phyloP scores from a whole-genome alignment of 108 stramenopile genomes.

The Cyclotella baltica region DNA sequence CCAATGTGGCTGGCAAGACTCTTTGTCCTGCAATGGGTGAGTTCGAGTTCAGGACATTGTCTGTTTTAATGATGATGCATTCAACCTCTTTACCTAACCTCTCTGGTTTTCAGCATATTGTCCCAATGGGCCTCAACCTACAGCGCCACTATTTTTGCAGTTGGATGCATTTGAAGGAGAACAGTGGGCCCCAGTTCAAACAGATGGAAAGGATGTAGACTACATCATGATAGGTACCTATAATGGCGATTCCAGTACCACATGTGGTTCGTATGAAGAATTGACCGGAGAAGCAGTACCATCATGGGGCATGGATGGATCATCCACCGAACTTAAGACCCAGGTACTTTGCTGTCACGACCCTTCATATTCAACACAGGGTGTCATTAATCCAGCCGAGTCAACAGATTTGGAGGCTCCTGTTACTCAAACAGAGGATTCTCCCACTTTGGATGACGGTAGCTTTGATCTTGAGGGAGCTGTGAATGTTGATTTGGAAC shows the following conservation, averaged over 20 bases:
- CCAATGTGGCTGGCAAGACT: slow-evolving; percentile 20
- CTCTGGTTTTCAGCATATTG: slow-evolving; percentile 25
- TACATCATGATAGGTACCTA: slow-evolving; percentile 19
- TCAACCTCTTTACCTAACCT: too few species aligned
- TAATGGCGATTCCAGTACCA: slow-evolving; percentile 9
- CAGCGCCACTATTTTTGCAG: slow-evolving; percentile 24
- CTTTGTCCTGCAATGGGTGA: slow-evolving; percentile 34
- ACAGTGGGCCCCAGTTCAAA: slow-evolving; percentile 40
- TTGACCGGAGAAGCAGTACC: not conserved
- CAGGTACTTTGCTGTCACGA: slow-evolving; percentile 16
- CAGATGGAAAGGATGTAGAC: not conserved
- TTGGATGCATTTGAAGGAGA: slow-evolving; percentile 40
- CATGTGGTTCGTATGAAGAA: slow-evolving; percentile 15
- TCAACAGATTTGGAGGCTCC: not conserved
- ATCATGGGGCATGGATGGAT: slow-evolving; percentile 1
- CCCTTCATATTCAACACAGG: slow-evolving; percentile 3
- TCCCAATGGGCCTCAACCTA: slow-evolving; percentile 27
- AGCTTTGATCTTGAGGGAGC: slow-evolving; percentile 15
- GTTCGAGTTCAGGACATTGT: not conserved
- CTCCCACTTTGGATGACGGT: slow-evolving; percentile 10
- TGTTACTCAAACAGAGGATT: slow-evolving; percentile 1
- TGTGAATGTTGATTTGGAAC: slow-evolving; percentile 1
- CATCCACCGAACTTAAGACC: not conserved
- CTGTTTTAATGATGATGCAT: too few species aligned
- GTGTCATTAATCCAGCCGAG: not conserved